Evolutionary conservation across 371 early-diverging fungal species (phyloP).

Genomic region (Synchytrium microbalum): DNA sequence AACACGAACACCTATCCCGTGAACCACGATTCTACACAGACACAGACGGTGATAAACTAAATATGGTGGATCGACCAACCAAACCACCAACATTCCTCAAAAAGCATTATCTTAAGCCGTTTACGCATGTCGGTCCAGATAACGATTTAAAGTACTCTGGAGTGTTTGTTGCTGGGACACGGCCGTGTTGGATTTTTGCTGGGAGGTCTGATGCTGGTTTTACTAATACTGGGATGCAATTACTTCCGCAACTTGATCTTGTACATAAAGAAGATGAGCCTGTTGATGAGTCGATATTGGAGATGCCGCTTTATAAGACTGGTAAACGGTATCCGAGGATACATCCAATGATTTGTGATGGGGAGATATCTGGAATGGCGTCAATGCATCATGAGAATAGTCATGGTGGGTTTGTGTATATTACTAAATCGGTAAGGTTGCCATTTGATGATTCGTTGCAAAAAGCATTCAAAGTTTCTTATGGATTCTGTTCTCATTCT

Average conservation of each 20-base stretch:
- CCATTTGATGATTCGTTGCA: constrained; percentile 1
- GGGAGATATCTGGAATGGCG: constrained; percentile 60
- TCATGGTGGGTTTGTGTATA: constrained; percentile 66
- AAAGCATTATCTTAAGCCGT: constrained; percentile 27
- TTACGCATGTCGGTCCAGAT: constrained; percentile 13
- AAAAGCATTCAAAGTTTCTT: constrained; percentile 4
- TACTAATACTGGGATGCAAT: constrained; percentile 6
- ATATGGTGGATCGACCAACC: constrained; percentile 14
- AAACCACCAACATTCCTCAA: constrained; percentile 23
- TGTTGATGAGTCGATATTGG: not conserved
- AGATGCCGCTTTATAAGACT: not conserved
- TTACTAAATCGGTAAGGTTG: constrained; percentile 27
- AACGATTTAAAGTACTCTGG: constrained; percentile 51
- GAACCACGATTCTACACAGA: constrained; percentile 29
- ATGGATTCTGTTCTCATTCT: constrained; percentile 6
- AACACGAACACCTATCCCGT: constrained; percentile 59
- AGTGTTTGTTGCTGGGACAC: constrained; percentile 74
- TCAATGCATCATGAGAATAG: constrained; percentile 79
- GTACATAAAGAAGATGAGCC: constrained; percentile 14
- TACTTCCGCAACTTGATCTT: constrained; percentile 18
- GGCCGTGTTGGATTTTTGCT: constrained; percentile 76
- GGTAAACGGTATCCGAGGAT: constrained; percentile 34
- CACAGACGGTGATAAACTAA: constrained; percentile 36
- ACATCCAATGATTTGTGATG: constrained; percentile 69
- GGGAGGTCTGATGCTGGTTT: constrained; percentile 21